Percentiles rank a stretch among this genome's conserved stretches.
Conservation (phyloP, 225 moss, liverwort and hornwort genomes). For the Marchantia polymorpha region DNA sequence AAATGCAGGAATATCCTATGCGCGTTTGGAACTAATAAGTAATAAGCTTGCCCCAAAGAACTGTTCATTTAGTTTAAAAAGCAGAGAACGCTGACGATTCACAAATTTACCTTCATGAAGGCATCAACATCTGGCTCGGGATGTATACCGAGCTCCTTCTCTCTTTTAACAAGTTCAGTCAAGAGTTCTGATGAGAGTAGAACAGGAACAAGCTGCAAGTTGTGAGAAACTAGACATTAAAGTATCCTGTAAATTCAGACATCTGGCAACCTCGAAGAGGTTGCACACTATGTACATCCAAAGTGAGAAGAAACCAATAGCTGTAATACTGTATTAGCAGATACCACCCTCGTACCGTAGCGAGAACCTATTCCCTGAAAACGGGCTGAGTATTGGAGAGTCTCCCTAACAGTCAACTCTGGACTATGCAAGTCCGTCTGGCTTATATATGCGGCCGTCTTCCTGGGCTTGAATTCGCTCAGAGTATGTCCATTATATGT, state of each 20-base stretch:
- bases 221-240: no score
- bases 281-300: no score
- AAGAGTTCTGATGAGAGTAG: conserved; percentile 57
- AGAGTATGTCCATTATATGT: conserved; percentile 72
- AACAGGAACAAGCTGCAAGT: no score
- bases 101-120: conserved; percentile 61
- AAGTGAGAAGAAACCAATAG: no score
- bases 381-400: conserved; percentile 73
- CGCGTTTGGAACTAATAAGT: no score
- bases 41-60: no score
- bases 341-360: conserved; percentile 45
- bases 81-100: conserved; percentile 52
- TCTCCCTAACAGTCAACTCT: conserved; percentile 83
- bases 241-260: no score
- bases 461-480: conserved; percentile 74
- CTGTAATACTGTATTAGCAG: no score
- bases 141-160: conserved; percentile 73
- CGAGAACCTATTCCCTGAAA: conserved; percentile 81
- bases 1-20: no score
- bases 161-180: conserved; percentile 63
- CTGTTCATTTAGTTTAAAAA: background rate
- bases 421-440: conserved; percentile 71
- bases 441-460: conserved; percentile 80
- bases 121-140: conserved; percentile 79
- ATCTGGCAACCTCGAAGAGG: no score